Conservation (phyloP, 2,329 filamentous ascomycete genomes). For the Fusarium temperatum region DNA sequence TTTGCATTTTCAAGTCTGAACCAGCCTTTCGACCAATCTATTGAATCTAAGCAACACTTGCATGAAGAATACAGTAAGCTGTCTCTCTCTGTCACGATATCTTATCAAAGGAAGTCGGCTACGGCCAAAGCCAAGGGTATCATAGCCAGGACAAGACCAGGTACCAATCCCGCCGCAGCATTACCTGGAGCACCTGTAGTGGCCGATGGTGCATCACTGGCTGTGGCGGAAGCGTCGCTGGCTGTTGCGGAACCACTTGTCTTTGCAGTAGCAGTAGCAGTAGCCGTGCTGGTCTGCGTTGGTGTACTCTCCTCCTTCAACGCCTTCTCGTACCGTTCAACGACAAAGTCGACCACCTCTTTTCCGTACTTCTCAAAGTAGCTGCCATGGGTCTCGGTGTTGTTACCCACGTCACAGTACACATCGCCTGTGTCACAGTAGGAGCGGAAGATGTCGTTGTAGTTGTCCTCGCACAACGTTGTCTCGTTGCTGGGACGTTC, state of each 20-base stretch:
- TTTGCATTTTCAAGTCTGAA: neutral
- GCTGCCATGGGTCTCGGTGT: constrained; percentile 44
- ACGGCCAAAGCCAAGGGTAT: constrained; percentile 10
- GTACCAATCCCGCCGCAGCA: constrained; percentile 14
- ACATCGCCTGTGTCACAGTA: constrained; percentile 55
- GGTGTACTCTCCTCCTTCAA: neutral
- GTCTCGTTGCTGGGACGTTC: constrained; percentile 43
- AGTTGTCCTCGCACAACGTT: constrained; percentile 47
- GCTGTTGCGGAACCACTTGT: constrained; percentile 5
- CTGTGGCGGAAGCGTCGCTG: neutral
- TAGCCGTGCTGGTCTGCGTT: constrained; percentile 1
- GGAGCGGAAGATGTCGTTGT: constrained; percentile 49
- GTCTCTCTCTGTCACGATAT: neutral
- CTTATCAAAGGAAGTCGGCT: neutral
- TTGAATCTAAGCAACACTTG: neutral
- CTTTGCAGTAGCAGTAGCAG: constrained; percentile 1
- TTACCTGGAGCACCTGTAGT: constrained; percentile 14
- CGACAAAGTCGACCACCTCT: constrained; percentile 49
- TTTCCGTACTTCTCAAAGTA: constrained; percentile 51
- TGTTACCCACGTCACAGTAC: constrained; percentile 50
- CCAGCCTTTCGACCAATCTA: too few species aligned
- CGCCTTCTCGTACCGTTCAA: constrained; percentile 45
- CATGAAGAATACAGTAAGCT: neutral
- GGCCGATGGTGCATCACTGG: neutral
- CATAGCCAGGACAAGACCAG: constrained; percentile 4